These are phyloP conservation scores for Ceratobasidium sp. DNA, from an alignment of 1,284 basidiomycete genomes.

Conservation along the genomic window DNA sequence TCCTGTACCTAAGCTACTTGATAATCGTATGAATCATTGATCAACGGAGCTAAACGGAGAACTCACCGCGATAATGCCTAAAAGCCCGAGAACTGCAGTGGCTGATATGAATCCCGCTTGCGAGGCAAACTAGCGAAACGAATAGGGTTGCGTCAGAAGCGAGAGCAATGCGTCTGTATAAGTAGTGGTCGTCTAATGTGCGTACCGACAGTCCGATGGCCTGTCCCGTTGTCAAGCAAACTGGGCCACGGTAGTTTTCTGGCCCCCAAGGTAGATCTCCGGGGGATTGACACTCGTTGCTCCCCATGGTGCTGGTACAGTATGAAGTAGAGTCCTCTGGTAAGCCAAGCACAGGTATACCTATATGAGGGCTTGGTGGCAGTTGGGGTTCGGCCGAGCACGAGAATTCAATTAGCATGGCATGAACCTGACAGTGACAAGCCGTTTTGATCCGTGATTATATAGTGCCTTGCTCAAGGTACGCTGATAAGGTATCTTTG, in stretches of 20 bases:
- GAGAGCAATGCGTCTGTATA: too few species aligned
- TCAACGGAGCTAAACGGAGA: neutral
- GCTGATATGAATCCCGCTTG: slow-evolving; percentile 47
- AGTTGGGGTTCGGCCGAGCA: too few species aligned
- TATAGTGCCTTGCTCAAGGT: too few species aligned
- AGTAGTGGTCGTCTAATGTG: neutral
- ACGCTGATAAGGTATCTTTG: too few species aligned
- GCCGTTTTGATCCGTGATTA: slow-evolving; percentile 4
- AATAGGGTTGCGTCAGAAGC: neutral
- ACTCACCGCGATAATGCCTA: slow-evolving; percentile 19
- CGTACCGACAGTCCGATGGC: slow-evolving; percentile 35
- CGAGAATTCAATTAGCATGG: too few species aligned
- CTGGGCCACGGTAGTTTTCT: neutral
- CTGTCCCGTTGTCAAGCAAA: slow-evolving; percentile 16
- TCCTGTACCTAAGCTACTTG: slow-evolving; percentile 4
- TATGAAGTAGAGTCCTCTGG: neutral
- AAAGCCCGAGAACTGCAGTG: slow-evolving; percentile 35
- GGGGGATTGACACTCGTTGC: too few species aligned
- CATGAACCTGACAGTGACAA: slow-evolving; percentile 1
- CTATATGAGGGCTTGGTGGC: too few species aligned
- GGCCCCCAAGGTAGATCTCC: too few species aligned
- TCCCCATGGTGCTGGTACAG: slow-evolving; percentile 16
- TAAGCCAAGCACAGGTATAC: neutral
- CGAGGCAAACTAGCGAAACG: slow-evolving; percentile 41
- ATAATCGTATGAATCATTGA: neutral